Conservation (phyloP, 2,329 filamentous ascomycete species). For the Epichloe festucae region DNA sequence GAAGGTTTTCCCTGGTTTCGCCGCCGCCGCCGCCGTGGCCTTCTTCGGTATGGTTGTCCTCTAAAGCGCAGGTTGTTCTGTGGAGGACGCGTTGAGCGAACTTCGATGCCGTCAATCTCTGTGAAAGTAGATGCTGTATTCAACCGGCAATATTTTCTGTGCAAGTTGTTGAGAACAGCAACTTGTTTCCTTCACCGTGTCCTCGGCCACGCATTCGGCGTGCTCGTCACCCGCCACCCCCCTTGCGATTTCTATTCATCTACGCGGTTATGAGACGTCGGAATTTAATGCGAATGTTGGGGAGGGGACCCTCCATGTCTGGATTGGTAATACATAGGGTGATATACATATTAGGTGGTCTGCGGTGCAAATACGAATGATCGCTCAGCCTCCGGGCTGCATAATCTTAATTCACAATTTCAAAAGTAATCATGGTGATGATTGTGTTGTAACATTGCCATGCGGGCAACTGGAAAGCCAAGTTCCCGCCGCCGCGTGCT, state of each 20-base stretch:
- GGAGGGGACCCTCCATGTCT: not conserved
- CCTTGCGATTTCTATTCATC: not conserved
- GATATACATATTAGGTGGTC: constrained; percentile 1
- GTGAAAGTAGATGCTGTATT: not conserved
- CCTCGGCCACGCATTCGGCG: not conserved
- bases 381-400: not conserved
- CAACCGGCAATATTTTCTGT: not conserved
- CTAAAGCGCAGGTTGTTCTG: constrained; percentile 1
- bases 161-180: not conserved
- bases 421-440: too few species aligned
- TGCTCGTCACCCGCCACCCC: too few species aligned
- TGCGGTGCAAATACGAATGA: not conserved
- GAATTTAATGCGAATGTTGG: not conserved
- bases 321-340: constrained; percentile 2
- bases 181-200: not conserved
- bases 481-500: not conserved
- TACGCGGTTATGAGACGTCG: not conserved
- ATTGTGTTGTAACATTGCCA: not conserved
- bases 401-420: not conserved
- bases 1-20: constrained; percentile 6
- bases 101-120: not conserved
- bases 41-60: constrained; percentile 10
- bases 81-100: not conserved
- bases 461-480: not conserved
- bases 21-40: constrained; percentile 6